These are phyloP conservation scores for Pilobolus umbonatus DNA, from an alignment of 192 early-diverging fungal genomes.

Conservation along the genomic window DNA sequence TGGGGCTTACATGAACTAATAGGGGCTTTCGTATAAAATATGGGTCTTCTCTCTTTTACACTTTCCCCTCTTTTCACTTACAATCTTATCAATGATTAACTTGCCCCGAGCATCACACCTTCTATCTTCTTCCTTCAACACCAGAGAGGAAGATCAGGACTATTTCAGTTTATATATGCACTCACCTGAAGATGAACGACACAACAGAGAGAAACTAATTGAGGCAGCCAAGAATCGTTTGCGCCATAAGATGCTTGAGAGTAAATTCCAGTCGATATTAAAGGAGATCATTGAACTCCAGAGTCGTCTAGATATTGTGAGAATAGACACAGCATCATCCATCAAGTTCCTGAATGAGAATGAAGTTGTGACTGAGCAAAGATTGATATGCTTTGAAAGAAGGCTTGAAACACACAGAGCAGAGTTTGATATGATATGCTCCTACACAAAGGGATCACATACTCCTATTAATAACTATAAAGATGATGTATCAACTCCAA, in stretches of 20 bases:
- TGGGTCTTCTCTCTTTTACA: too few species aligned
- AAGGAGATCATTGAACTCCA: slow-evolving; percentile 2
- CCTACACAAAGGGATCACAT: not conserved
- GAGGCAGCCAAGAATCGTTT: slow-evolving; percentile 4
- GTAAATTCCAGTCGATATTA: not conserved
- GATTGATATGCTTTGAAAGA: slow-evolving; percentile 1
- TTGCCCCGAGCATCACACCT: too few species aligned
- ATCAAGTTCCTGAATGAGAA: not conserved
- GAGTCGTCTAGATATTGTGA: slow-evolving; percentile 7
- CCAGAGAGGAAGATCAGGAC: too few species aligned
- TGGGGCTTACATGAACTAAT: too few species aligned
- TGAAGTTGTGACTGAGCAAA: not conserved
- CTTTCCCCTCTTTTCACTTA: too few species aligned
- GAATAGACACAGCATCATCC: not conserved
- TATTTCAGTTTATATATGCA: too few species aligned
- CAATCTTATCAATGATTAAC: too few species aligned
- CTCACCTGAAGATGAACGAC: not conserved
- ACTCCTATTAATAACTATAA: too few species aligned
- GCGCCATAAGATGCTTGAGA: slow-evolving; percentile 1
- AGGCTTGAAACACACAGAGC: not conserved
- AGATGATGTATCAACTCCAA: not conserved
- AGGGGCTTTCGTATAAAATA: too few species aligned
- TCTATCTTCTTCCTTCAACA: too few species aligned
- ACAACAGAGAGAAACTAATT: not conserved
- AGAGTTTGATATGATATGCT: not conserved